These are phyloP conservation scores for Ettlia oleoabundans DNA, from an alignment of 139 green algal species.

Conservation along the genomic window DNA sequence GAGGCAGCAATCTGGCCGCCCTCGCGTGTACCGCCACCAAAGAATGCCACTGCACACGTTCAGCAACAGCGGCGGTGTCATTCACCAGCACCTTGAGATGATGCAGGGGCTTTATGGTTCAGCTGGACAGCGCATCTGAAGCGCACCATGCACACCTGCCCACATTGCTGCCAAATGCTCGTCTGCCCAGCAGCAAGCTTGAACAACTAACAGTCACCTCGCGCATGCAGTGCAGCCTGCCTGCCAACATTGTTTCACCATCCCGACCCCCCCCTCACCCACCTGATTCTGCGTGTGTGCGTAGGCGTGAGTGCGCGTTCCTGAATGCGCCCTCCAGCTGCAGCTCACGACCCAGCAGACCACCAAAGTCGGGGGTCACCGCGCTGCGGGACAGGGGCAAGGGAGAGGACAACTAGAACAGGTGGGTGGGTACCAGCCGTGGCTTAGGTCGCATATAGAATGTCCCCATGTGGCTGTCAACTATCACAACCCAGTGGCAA, in stretches of 20 bases:
- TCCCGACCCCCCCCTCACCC: constrained; percentile 5
- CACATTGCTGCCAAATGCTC: neutral
- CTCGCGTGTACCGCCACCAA: constrained; percentile 69
- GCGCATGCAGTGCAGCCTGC: no score
- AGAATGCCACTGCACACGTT: constrained; percentile 66
- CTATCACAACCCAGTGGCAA: no score
- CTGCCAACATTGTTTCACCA: no score
- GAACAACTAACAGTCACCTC: no score
- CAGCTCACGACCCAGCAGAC: constrained; percentile 52
- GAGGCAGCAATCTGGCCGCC: constrained; percentile 38
- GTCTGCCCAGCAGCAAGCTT: neutral
- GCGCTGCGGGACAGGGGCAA: constrained; percentile 1
- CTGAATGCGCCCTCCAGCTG: constrained; percentile 65
- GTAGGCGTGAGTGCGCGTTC: constrained; percentile 59
- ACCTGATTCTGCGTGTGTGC: constrained; percentile 64
- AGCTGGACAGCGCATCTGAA: neutral
- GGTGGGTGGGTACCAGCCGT: neutral
- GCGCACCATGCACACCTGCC: neutral
- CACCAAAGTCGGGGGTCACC: constrained; percentile 72
- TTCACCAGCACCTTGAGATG: no score
- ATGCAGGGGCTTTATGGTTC: no score
- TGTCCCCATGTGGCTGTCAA: no score
- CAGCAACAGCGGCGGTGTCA: neutral
- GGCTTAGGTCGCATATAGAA: no score
- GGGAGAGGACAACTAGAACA: no score